A percentile compares a stretch with the other conserved stretches of the same genome.
Conservation (phyloP, 176 grass and related monocot species). For the Luzula sylvatica region DNA sequence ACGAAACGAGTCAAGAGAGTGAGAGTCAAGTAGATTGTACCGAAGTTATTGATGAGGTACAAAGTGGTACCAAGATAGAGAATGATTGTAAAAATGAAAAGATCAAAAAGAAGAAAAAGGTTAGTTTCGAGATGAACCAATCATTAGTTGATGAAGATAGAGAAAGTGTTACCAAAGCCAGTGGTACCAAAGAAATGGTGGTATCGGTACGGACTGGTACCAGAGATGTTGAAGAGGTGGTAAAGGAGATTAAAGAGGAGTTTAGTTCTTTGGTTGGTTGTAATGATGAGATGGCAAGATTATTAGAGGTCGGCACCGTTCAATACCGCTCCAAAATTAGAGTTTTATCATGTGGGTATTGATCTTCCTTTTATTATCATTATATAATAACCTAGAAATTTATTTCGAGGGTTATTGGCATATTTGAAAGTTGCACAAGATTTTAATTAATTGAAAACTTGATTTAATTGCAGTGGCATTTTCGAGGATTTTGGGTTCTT, state of each 20-base stretch:
- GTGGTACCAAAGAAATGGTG: neutral
- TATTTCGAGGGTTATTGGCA: neutral
- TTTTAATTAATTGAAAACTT: neutral
- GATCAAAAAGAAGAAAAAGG: constrained; percentile 20
- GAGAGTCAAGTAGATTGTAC: no score
- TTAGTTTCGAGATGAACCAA: constrained; percentile 38
- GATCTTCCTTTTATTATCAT: constrained; percentile 14
- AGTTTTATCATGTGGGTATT: constrained; percentile 61
- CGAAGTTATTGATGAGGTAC: constrained; percentile 27
- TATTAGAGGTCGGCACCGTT: constrained; percentile 65
- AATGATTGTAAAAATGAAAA: constrained; percentile 29
- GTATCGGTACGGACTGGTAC: constrained; percentile 22
- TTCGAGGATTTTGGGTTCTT: constrained; percentile 43
- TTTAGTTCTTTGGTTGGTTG: constrained; percentile 50
- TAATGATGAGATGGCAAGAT: constrained; percentile 53
- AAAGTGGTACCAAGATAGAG: constrained; percentile 20
- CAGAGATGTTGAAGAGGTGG: constrained; percentile 51
- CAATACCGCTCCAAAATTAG: constrained; percentile 33
- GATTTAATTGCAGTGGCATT: constrained; percentile 59
- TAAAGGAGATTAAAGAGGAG: constrained; percentile 71
- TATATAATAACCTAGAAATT: neutral
- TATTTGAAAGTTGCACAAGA: neutral
- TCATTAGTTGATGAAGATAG: constrained; percentile 25
- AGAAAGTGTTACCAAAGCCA: no score
- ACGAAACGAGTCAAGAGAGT: constrained; percentile 25